phyloP scores from a whole-genome alignment of 2,329 filamentous ascomycete genomes.

The Apiospora malaysiana region DNA sequence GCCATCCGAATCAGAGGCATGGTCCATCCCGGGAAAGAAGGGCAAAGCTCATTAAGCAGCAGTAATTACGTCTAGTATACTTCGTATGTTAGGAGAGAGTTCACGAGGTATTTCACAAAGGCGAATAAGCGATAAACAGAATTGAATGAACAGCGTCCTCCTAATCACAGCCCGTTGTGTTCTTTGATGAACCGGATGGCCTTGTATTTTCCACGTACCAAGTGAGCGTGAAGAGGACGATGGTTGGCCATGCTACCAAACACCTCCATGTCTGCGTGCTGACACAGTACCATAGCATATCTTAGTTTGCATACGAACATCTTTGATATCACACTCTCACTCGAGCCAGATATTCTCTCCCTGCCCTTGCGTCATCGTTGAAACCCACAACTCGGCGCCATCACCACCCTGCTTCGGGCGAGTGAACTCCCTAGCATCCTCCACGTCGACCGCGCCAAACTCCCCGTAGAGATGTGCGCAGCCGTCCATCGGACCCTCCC shows the following conservation, averaged over 20 bases:
- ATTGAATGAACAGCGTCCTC: too few species aligned
- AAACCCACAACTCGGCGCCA: constrained; percentile 52
- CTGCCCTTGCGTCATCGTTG: constrained; percentile 44
- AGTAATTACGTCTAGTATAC: too few species aligned
- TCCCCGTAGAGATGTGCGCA: constrained; percentile 67
- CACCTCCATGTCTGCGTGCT: neutral
- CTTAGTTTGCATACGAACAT: neutral
- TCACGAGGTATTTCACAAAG: neutral
- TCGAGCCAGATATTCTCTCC: constrained; percentile 44
- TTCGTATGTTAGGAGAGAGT: neutral
- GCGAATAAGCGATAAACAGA: neutral
- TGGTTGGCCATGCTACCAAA: neutral
- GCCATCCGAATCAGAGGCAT: constrained; percentile 39
- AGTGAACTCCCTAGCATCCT: constrained; percentile 51
- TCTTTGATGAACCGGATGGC: too few species aligned
- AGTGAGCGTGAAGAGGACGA: too few species aligned
- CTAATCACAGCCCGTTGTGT: too few species aligned
- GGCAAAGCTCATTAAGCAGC: constrained; percentile 29
- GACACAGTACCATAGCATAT: neutral
- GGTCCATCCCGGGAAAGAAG: constrained; percentile 31
- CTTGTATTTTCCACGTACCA: too few species aligned
- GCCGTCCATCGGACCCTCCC: constrained; percentile 55
- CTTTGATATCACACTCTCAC: neutral
- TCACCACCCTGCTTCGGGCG: constrained; percentile 27
- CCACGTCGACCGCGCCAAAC: constrained; percentile 59